A percentile compares a stretch with the other conserved stretches of the same genome.
These are phyloP conservation scores for Cyberlindnera americana DNA, from an alignment of 805 yeast genomes.

Conservation along the genomic window DNA sequence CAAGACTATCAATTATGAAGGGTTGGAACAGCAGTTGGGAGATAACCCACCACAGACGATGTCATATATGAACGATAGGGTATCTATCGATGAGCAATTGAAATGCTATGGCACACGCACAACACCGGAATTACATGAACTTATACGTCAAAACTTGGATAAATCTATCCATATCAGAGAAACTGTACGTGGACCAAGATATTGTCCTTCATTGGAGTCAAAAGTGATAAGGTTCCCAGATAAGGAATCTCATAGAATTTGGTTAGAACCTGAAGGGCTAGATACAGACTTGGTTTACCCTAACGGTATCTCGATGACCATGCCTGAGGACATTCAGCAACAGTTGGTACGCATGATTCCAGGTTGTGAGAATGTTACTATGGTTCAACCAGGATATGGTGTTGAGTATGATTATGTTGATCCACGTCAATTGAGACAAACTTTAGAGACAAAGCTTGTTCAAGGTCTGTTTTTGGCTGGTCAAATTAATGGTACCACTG, in stretches of 20 bases:
- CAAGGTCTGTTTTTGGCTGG: constrained; percentile 87
- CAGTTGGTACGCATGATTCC: constrained; percentile 72
- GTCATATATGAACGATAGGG: constrained; percentile 75
- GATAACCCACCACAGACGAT: constrained; percentile 86
- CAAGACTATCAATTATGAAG: constrained; percentile 62
- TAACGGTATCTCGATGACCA: constrained; percentile 91
- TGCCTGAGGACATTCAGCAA: constrained; percentile 91
- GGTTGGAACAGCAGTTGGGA: constrained; percentile 69
- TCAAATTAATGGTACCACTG: constrained; percentile 97
- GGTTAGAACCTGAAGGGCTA: constrained; percentile 97
- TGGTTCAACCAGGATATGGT: constrained; percentile 97
- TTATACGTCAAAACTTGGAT: constrained; percentile 67
- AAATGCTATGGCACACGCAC: constrained; percentile 78
- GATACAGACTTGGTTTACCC: constrained; percentile 89
- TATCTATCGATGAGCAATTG: constrained; percentile 57
- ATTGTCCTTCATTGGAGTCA: constrained; percentile 95
- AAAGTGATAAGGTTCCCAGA: constrained; percentile 79
- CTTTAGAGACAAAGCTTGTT: constrained; percentile 78
- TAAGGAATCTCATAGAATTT: constrained; percentile 72
- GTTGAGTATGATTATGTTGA: constrained; percentile 97
- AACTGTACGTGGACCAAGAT: constrained; percentile 93
- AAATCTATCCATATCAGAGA: constrained; percentile 88
- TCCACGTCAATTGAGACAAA: constrained; percentile 77
- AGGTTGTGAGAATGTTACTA: constrained; percentile 83
- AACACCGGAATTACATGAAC: constrained; percentile 66